Evolutionary conservation across 352 stramenopile species (phyloP).

Genomic region (Pythium aphanidermatum): DNA sequence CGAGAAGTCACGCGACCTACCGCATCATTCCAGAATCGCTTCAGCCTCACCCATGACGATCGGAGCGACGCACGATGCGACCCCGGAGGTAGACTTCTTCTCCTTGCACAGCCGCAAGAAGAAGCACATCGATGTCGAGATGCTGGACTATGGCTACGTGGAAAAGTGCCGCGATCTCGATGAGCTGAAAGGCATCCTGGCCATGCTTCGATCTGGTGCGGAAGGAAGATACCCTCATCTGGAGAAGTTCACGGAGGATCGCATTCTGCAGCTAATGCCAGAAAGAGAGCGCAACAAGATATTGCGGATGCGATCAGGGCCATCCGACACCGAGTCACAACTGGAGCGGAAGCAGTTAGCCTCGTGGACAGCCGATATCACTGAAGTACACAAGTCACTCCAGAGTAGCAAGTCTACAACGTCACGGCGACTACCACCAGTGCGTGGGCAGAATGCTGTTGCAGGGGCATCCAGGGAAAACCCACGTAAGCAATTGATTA

Average conservation of each 20-base stretch:
- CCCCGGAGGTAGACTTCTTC: slow-evolving; percentile 60
- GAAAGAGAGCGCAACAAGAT: slow-evolving; percentile 73
- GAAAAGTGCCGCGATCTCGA: slow-evolving; percentile 72
- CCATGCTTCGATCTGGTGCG: slow-evolving; percentile 79
- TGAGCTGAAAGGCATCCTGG: slow-evolving; percentile 85
- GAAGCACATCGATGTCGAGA: slow-evolving; percentile 72
- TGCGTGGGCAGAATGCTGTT: slow-evolving; percentile 34
- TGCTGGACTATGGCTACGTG: slow-evolving; percentile 92
- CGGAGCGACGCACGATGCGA: background rate
- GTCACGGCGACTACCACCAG: slow-evolving; percentile 28
- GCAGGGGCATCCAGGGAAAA: background rate
- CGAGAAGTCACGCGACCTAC: too few species aligned
- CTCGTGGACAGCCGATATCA: slow-evolving; percentile 55
- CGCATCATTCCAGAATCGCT: too few species aligned
- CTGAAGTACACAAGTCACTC: slow-evolving; percentile 46
- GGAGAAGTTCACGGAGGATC: slow-evolving; percentile 70
- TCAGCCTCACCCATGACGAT: slow-evolving; percentile 28
- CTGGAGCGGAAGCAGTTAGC: slow-evolving; percentile 55
- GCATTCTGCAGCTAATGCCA: slow-evolving; percentile 75
- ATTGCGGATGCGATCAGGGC: slow-evolving; percentile 47
- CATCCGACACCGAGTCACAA: slow-evolving; percentile 46
- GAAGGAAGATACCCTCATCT: slow-evolving; percentile 88
- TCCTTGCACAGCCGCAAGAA: slow-evolving; percentile 66
- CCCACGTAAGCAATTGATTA: slow-evolving; percentile 7
- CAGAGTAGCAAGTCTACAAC: slow-evolving; percentile 20